Percentiles rank a stretch among this genome's conserved stretches.
Conservation (phyloP, 257 asterid genomes). For the Ajuga chamaepitys region DNA sequence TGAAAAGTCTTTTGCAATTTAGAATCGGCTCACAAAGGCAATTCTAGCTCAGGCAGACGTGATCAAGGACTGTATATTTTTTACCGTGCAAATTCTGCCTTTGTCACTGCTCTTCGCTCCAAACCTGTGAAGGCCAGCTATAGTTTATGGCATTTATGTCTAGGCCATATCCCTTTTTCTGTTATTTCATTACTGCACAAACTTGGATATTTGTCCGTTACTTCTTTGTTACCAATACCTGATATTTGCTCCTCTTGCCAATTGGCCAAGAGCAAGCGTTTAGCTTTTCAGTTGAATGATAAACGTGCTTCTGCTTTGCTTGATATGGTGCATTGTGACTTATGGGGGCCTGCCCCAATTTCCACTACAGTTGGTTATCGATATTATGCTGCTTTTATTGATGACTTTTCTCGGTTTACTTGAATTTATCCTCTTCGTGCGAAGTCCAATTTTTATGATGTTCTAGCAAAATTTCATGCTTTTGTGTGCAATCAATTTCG, state of each 20-base stretch:
- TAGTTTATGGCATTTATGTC: not conserved
- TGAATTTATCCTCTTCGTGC: no score
- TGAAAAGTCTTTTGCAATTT: not conserved
- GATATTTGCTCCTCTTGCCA: no score
- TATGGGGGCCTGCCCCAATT: not conserved
- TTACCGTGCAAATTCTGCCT: not conserved
- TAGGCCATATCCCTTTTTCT: no score
- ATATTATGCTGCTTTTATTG: conserved; percentile 7
- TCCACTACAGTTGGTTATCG: not conserved
- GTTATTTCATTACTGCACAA: not conserved
- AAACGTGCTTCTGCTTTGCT: no score
- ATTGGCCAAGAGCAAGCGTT: no score
- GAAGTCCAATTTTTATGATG: not conserved
- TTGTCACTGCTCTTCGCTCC: not conserved
- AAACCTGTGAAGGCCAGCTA: not conserved
- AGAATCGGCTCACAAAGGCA: not conserved
- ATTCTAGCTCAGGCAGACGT: not conserved
- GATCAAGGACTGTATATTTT: not conserved
- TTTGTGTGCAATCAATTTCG: not conserved
- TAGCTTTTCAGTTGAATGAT: no score
- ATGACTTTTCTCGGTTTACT: not conserved
- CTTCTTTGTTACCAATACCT: not conserved
- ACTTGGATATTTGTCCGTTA: not conserved
- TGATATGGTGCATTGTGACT: conserved; percentile 2
- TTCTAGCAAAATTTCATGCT: not conserved